A percentile compares a stretch with the other conserved stretches of the same genome.
Conservation (phyloP, 768 basidiomycete species). For the Auriculariales sp. region DNA sequence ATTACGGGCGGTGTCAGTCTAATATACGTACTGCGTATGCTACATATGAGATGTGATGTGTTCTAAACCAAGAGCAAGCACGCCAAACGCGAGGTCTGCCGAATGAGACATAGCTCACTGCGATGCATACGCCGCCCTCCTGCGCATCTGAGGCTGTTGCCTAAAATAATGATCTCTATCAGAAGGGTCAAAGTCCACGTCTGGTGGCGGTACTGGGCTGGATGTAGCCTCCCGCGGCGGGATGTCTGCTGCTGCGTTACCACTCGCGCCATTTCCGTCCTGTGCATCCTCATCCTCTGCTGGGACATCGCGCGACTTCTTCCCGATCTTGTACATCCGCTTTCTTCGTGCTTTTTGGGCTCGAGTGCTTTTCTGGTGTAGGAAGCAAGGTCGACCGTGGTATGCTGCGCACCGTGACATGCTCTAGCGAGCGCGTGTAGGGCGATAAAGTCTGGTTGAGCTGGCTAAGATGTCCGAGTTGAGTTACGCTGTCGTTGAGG, state of each 20-base stretch:
- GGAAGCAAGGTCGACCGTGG: conserved; percentile 25
- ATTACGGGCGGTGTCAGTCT: no score
- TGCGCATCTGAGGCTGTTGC: neutral
- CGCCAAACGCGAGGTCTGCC: no score
- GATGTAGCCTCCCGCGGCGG: conserved; percentile 7
- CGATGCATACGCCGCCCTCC: no score
- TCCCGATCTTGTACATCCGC: conserved; percentile 50
- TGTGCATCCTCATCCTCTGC: neutral
- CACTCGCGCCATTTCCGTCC: conserved; percentile 7
- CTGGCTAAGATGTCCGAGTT: conserved; percentile 70
- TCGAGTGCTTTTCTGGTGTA: conserved; percentile 21
- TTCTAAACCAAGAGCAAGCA: no score
- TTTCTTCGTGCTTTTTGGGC: conserved; percentile 64
- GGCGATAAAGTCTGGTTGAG: conserved; percentile 92
- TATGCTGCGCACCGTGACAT: conserved; percentile 84
- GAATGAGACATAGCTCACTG: no score
- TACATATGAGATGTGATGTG: no score
- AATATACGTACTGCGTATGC: no score
- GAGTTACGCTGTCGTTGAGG: conserved; percentile 66
- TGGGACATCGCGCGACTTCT: conserved; percentile 13
- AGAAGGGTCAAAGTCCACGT: conserved; percentile 49
- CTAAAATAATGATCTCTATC: conserved; percentile 71
- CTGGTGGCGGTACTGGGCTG: conserved; percentile 21
- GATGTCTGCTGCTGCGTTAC: conserved; percentile 7
- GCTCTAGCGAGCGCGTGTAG: conserved; percentile 78